Evolutionary conservation across 495 filamentous ascomycete genomes (phyloP).

Genomic region (Delitschia confertaspora): DNA sequence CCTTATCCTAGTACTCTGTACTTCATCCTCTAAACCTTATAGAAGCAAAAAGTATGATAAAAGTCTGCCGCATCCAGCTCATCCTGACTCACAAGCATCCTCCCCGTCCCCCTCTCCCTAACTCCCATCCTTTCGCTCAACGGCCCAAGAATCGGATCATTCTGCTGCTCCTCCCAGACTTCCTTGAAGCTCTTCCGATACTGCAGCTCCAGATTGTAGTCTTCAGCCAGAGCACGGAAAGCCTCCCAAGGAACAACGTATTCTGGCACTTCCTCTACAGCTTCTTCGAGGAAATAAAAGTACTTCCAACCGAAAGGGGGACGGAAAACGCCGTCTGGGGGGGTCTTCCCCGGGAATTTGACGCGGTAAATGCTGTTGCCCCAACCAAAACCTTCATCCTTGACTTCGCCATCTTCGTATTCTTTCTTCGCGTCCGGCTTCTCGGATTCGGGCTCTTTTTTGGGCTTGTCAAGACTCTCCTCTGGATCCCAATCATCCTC

Average conservation of each 20-base stretch:
- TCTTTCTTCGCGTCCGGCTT: constrained; percentile 41
- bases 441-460: constrained; percentile 15
- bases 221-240: constrained; percentile 87
- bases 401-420: constrained; percentile 43
- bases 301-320: constrained; percentile 98
- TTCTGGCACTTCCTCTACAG: constrained; percentile 91
- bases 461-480: constrained; percentile 25
- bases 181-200: constrained; percentile 85
- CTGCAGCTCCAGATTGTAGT: constrained; percentile 90
- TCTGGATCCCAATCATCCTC: constrained; percentile 34
- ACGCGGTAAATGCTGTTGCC: constrained; percentile 89
- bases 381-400: constrained; percentile 61
- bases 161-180: constrained; percentile 82
- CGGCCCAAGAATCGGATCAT: constrained; percentile 65
- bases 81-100: constrained; percentile 59
- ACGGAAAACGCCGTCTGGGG: constrained; percentile 73
- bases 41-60: constrained; percentile 89
- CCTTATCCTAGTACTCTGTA: neutral
- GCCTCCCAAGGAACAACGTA: constrained; percentile 98
- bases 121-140: constrained; percentile 94
- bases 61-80: constrained; percentile 89
- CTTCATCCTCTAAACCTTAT: constrained; percentile 59
- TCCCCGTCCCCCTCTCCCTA: constrained; percentile 56
- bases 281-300: constrained; percentile 89
- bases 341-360: constrained; percentile 70